Evolutionary conservation across 768 basidiomycete genomes (phyloP).

Genomic region (Dioszegia aurantiaca): DNA sequence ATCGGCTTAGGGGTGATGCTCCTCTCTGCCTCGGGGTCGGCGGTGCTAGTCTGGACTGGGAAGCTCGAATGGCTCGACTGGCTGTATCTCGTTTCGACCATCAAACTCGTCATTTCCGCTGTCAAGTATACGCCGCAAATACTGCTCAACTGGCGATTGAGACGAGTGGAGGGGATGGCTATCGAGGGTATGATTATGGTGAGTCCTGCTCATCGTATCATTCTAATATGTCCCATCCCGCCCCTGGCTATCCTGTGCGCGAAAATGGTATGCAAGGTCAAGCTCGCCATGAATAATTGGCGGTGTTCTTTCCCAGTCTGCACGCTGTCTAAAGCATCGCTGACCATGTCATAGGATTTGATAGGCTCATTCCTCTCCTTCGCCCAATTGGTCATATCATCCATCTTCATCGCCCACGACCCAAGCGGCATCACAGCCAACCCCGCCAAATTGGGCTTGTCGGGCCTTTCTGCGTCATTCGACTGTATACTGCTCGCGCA

Average conservation of each 20-base stretch:
- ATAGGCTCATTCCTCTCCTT: slow-evolving; percentile 49
- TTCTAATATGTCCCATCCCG: too few species aligned
- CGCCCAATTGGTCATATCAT: slow-evolving; percentile 43
- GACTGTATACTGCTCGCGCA: slow-evolving; percentile 39
- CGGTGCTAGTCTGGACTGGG: slow-evolving; percentile 30
- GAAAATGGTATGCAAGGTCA: too few species aligned
- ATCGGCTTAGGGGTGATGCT: slow-evolving; percentile 35
- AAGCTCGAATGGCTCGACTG: slow-evolving; percentile 43
- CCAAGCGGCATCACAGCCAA: slow-evolving; percentile 46
- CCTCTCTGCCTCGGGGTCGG: slow-evolving; percentile 29
- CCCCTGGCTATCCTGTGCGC: too few species aligned
- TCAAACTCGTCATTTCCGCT: slow-evolving; percentile 53
- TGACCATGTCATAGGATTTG: slow-evolving; percentile 44
- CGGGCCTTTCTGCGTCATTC: slow-evolving; percentile 31
- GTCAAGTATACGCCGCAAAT: slow-evolving; percentile 56
- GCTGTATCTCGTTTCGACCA: slow-evolving; percentile 45
- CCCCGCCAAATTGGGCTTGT: slow-evolving; percentile 47
- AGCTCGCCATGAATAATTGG: too few species aligned
- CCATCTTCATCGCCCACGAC: slow-evolving; percentile 40
- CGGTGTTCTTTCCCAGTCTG: too few species aligned
- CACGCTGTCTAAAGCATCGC: background rate
- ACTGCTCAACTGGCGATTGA: slow-evolving; percentile 50
- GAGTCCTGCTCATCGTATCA: slow-evolving; percentile 42
- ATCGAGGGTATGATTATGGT: slow-evolving; percentile 40
- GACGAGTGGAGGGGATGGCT: slow-evolving; percentile 50